Base-by-base conservation (phyloP, 495 filamentous ascomycete species). In the Xylaria sp. region DNA sequence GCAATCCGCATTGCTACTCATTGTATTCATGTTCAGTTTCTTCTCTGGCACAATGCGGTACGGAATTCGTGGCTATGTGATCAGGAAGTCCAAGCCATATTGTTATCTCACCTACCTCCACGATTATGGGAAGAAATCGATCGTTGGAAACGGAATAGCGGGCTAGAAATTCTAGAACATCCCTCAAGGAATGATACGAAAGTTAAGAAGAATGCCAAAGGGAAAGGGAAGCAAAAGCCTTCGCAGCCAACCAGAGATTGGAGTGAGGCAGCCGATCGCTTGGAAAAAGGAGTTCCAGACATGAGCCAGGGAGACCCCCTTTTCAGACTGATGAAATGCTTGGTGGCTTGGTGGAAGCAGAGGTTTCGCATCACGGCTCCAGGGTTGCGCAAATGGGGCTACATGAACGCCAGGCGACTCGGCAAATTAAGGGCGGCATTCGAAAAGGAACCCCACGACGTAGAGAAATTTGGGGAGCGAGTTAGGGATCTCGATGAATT, bases 21-120 rank as follows among this genome's bases (percentile, higher is more conserved):
- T 77, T 91, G 92, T 73, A 86, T 96, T 75, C 96, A 99, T 81
- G 95, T 99, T 5, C 92, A 95, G 76, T 88, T 90, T 69, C 81
- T 99, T 57, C 87, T 99, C 55, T 96, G 90, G 80, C 95, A 98
- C 75, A 98, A 98, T 78, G 86, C 91, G 0, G 76, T 97, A 24
- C 90, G 96, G 31, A 99, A 98, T 79, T 76, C 88, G 9, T 99
- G 96, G 95, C 77, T 90, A 31, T 94, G 93, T 72, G 94, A 98
- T 75, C 74, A 86, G 29, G 88, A 93, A 65, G 83, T 94, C 9
- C 94, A 98, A 74, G 89, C 89, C 21, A 92, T 92, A 61, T 80
- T 99, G 64, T 80, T 94, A 1, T 87, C 88, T 14, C 90, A 93
- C 67, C 67, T 99, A 31, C 88, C 91, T 0, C 85, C 88, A 3